These are phyloP conservation scores for Cladobotryum mycophilum DNA, from an alignment of 2,329 filamentous ascomycete genomes.

Conservation along the genomic window DNA sequence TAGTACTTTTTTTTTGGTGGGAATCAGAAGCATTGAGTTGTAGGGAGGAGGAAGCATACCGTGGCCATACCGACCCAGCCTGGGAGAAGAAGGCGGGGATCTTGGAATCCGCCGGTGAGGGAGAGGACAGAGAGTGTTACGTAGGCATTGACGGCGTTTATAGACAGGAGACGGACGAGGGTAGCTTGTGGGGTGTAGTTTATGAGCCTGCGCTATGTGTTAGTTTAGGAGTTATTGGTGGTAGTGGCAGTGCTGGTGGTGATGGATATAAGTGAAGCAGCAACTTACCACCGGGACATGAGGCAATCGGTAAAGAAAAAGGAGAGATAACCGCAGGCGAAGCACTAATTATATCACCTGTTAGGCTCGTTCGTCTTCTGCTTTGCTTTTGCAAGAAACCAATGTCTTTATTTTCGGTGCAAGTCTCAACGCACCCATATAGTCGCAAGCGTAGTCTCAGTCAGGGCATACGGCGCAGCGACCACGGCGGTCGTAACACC, in stretches of 20 bases:
- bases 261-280: background rate
- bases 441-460: slow-evolving; percentile 64
- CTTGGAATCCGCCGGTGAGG: slow-evolving; percentile 62
- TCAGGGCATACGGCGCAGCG: slow-evolving; percentile 39
- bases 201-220: slow-evolving; percentile 56
- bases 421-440: slow-evolving; percentile 59
- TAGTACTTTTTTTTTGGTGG: background rate
- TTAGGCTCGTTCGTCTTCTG: background rate
- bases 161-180: slow-evolving; percentile 70
- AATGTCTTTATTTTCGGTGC: background rate
- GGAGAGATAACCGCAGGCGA: slow-evolving; percentile 68
- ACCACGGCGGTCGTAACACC: background rate
- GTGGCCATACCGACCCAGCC: slow-evolving; percentile 75
- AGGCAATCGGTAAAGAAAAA: slow-evolving; percentile 82
- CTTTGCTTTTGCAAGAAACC: background rate
- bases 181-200: slow-evolving; percentile 79
- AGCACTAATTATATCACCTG: slow-evolving; percentile 48
- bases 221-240: background rate
- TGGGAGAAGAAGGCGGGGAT: slow-evolving; percentile 64
- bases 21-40: background rate
- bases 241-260: background rate
- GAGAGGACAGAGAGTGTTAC: slow-evolving; percentile 66
- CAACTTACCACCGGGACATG: slow-evolving; percentile 69
- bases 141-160: slow-evolving; percentile 69
- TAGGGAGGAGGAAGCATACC: slow-evolving; percentile 35